Percentiles rank a stretch among this genome's conserved stretches.
Conservation (phyloP, 352 stramenopile species). For the Phytophthora aleatoria region DNA sequence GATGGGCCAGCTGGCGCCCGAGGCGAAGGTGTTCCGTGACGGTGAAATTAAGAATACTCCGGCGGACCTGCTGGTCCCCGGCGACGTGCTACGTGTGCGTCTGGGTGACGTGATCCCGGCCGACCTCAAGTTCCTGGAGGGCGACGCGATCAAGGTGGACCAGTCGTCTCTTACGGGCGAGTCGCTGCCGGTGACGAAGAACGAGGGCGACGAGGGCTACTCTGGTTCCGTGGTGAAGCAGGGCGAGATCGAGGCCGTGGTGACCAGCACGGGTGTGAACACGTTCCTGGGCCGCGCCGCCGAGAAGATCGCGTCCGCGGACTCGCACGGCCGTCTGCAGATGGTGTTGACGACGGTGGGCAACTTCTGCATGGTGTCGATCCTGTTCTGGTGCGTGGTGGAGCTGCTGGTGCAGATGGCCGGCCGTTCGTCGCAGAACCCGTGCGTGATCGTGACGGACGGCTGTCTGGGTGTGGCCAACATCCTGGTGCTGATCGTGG, state of each 20-base stretch:
- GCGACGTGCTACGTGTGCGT: slow-evolving; percentile 78
- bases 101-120: slow-evolving; percentile 92
- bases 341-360: slow-evolving; percentile 94
- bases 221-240: slow-evolving; percentile 87
- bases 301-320: slow-evolving; percentile 72
- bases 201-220: slow-evolving; percentile 77
- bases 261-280: slow-evolving; percentile 86
- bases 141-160: slow-evolving; percentile 85
- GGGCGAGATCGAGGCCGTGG: slow-evolving; percentile 91
- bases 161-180: slow-evolving; percentile 95
- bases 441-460: slow-evolving; percentile 85
- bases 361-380: slow-evolving; percentile 89
- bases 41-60: slow-evolving; percentile 72
- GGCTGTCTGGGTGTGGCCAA: slow-evolving; percentile 72
- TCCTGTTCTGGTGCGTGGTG: slow-evolving; percentile 87
- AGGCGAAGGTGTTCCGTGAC: slow-evolving; percentile 86
- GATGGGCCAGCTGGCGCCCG: slow-evolving; percentile 88
- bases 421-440: slow-evolving; percentile 65
- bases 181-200: slow-evolving; percentile 92
- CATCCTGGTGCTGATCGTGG: slow-evolving; percentile 91
- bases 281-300: slow-evolving; percentile 93
- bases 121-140: slow-evolving; percentile 88
- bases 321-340: slow-evolving; percentile 86
- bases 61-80: slow-evolving; percentile 70
- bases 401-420: slow-evolving; percentile 88